Base-by-base conservation (phyloP, 495 filamentous ascomycete genomes). In the Neurospora sp. region DNA sequence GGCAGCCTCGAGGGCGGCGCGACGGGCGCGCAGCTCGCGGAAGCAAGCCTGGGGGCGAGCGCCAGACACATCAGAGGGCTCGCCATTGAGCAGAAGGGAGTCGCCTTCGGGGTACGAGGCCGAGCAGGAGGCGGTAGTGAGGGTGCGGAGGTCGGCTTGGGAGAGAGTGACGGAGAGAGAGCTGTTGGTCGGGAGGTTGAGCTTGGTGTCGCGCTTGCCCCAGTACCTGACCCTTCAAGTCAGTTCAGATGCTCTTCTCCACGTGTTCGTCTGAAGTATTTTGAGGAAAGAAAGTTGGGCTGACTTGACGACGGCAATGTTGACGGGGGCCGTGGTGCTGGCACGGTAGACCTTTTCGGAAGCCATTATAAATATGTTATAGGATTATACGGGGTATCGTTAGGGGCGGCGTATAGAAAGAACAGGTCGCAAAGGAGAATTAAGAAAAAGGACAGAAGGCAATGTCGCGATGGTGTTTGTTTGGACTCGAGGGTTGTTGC, bases 271-370 rank as follows among this genome's bases (percentile, higher is more conserved):
- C 27, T 31, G 18, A 40, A 31, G 7, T 59, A 31, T n/a, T 40
- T 39, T 38, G 40, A 35, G 40, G 8, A 35, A 20, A 40, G 8
- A 35, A 27, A 27, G 35, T 31, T 40, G 18, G 40, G 37, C 86
- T 72, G 85, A 96, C 93, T 99, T 99, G 82, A 99, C 95, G 42
- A 99, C 96, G 71, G 96, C 96, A 79, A 99, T 99, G 85, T 99
- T 99, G 76, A 99, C 96, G 18, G 96, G 96, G 35, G 96, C 96
- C 41, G 94, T 97, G 66, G 95, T 98, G 84, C 92, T 97, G 70
- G 96, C 94, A 78, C 92, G 90, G 86, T 94, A 94, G 78, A 98
- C 82, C 70, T 82, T 84, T 31, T 79, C 79, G 48, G 86, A 83
- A 35, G 85, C 79, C 88, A 89, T 89, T 20, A n/a, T 71, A 22